phyloP scores from a whole-genome alignment of 1,139 yeast genomes.

The Candida sp. region DNA sequence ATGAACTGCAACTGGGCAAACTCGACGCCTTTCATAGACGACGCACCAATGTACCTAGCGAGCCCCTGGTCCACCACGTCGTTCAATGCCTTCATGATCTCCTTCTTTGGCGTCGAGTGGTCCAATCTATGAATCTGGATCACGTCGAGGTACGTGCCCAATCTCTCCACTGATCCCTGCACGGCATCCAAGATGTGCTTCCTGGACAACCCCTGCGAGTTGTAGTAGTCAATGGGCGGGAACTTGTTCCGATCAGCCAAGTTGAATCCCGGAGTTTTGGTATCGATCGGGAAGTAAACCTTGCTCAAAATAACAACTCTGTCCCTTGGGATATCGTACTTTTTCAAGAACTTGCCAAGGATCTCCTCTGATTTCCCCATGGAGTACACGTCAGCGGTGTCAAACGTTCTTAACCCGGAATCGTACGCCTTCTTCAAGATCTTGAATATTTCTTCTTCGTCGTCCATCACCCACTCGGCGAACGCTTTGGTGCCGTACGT shows the following conservation, averaged over 20 bases:
- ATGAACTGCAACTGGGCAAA: conserved; percentile 26
- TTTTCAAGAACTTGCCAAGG: conserved; percentile 25
- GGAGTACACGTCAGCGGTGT: conserved; percentile 32
- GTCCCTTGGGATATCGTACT: conserved; percentile 27
- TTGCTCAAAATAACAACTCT: conserved; percentile 45
- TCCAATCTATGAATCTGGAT: conserved; percentile 41
- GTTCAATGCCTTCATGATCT: conserved; percentile 58
- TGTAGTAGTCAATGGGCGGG: conserved; percentile 18
- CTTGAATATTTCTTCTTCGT: conserved; percentile 25
- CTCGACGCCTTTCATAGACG: conserved; percentile 3
- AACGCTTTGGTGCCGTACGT: conserved; percentile 51
- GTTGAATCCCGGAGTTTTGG: conserved; percentile 24
- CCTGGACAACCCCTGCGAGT: conserved; percentile 36
- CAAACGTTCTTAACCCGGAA: conserved; percentile 50
- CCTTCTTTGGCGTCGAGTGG: conserved; percentile 43
- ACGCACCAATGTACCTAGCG: conserved; percentile 43
- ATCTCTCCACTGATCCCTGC: conserved; percentile 48
- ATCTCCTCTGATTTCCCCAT: conserved; percentile 27
- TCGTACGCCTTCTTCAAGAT: conserved; percentile 54
- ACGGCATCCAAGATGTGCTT: conserved; percentile 60
- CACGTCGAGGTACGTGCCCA: conserved; percentile 53
- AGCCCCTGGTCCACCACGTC: conserved; percentile 53
- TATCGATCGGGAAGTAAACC: conserved; percentile 28
- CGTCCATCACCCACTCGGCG: conserved; percentile 53
- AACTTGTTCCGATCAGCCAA: conserved; percentile 5